Evolutionary conservation across 495 filamentous ascomycete genomes (phyloP).

Genomic region (Apiosordaria backusii): DNA sequence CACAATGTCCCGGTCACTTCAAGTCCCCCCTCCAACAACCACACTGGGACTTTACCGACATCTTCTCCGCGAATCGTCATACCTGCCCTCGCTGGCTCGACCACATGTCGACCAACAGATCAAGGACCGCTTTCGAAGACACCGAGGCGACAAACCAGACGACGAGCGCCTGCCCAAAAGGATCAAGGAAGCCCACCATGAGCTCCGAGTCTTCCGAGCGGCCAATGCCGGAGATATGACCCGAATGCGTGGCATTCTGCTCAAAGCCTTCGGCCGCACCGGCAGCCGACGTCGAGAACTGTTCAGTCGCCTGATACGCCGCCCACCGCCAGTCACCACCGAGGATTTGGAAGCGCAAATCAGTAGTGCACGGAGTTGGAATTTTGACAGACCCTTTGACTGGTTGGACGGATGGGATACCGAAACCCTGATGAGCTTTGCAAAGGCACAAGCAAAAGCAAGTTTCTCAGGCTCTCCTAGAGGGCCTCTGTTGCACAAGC

Average conservation of each 20-base stretch:
- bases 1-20: constrained; percentile 27
- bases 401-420: constrained; percentile 46
- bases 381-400: constrained; percentile 19
- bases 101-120: constrained; percentile 56
- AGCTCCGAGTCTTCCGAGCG: constrained; percentile 41
- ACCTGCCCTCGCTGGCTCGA: constrained; percentile 69
- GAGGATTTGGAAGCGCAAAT: constrained; percentile 30
- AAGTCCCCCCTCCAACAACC: constrained; percentile 33
- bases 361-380: neutral
- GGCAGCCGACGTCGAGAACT: constrained; percentile 67
- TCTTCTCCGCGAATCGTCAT: constrained; percentile 78
- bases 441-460: constrained; percentile 22
- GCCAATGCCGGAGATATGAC: constrained; percentile 54
- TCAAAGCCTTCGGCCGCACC: constrained; percentile 67
- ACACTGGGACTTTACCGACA: constrained; percentile 67
- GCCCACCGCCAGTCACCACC: constrained; percentile 35
- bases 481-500: constrained; percentile 38
- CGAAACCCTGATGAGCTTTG: constrained; percentile 32
- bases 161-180: constrained; percentile 6
- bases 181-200: constrained; percentile 33
- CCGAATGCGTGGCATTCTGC: constrained; percentile 61
- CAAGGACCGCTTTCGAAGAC: constrained; percentile 49
- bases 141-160: constrained; percentile 23
- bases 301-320: constrained; percentile 45
- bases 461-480: constrained; percentile 23